A percentile compares a stretch with the other conserved stretches of the same genome.
phyloP scores from a whole-genome alignment of 2,329 filamentous ascomycete species.

The Fusarium odoratissimum region DNA sequence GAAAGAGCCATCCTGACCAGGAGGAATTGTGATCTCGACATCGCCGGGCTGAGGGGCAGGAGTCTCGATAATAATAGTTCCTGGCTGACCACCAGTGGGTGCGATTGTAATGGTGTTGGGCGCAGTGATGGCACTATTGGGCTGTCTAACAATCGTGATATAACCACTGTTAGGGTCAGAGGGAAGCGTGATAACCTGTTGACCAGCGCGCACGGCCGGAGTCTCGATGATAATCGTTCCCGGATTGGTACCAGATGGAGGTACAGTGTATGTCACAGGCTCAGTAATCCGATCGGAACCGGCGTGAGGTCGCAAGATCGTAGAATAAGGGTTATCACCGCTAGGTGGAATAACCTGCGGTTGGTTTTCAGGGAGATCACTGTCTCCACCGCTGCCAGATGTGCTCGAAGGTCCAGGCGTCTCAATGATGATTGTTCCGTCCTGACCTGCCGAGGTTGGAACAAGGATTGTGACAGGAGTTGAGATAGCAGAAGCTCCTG shows the following conservation, averaged over 20 bases:
- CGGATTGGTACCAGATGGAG: slow-evolving; percentile 10
- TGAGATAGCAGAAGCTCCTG: slow-evolving; percentile 18
- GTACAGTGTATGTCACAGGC: slow-evolving; percentile 27
- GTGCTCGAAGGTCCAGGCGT: slow-evolving; percentile 19
- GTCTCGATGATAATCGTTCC: slow-evolving; percentile 34
- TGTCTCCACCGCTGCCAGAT: neutral
- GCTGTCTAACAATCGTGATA: slow-evolving; percentile 23
- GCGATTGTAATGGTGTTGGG: slow-evolving; percentile 33
- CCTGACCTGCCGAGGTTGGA: slow-evolving; percentile 17
- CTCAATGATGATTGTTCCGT: slow-evolving; percentile 35
- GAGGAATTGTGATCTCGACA: slow-evolving; percentile 26
- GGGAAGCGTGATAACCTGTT: slow-evolving; percentile 29
- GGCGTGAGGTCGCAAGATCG: slow-evolving; percentile 23
- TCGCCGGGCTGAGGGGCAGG: slow-evolving; percentile 14
- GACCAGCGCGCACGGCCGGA: slow-evolving; percentile 13
- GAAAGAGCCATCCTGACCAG: slow-evolving; percentile 18
- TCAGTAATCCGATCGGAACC: slow-evolving; percentile 27
- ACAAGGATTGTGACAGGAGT: slow-evolving; percentile 30
- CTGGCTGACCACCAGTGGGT: slow-evolving; percentile 6
- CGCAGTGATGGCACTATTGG: slow-evolving; percentile 18
- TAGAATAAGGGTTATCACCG: slow-evolving; percentile 17
- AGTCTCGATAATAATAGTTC: slow-evolving; percentile 34
- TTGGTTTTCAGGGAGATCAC: slow-evolving; percentile 8
- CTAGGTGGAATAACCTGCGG: slow-evolving; percentile 25
- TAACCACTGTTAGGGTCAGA: slow-evolving; percentile 32